phyloP scores from a whole-genome alignment of 768 basidiomycete species.

The Fibroporia radiculosa region DNA sequence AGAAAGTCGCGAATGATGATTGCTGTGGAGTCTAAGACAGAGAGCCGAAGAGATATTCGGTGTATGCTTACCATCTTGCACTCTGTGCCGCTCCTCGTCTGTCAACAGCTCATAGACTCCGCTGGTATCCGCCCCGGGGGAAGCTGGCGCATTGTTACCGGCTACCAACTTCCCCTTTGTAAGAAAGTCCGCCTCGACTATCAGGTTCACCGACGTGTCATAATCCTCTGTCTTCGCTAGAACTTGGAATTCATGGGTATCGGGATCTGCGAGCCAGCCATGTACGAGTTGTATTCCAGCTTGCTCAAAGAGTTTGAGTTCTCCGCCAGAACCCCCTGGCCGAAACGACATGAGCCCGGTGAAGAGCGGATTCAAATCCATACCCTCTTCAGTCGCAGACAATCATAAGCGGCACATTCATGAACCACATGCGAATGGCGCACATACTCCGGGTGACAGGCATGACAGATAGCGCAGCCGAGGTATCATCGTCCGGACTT shows the following conservation, averaged over 20 bases:
- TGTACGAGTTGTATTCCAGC: slow-evolving; percentile 78
- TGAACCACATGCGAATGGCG: not conserved
- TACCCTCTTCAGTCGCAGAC: slow-evolving; percentile 56
- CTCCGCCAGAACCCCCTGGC: slow-evolving; percentile 59
- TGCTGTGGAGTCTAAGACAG: slow-evolving; percentile 33
- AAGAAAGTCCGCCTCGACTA: slow-evolving; percentile 76
- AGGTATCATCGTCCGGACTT: slow-evolving; percentile 54
- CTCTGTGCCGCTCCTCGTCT: slow-evolving; percentile 49
- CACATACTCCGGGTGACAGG: slow-evolving; percentile 44
- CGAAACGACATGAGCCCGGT: slow-evolving; percentile 61
- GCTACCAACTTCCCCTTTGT: slow-evolving; percentile 54
- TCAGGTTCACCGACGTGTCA: slow-evolving; percentile 62
- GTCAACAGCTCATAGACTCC: slow-evolving; percentile 21
- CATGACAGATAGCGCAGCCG: slow-evolving; percentile 67
- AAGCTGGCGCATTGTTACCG: slow-evolving; percentile 13
- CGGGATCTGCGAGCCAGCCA: slow-evolving; percentile 80
- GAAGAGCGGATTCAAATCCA: slow-evolving; percentile 86
- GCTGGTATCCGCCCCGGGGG: slow-evolving; percentile 19
- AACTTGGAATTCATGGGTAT: slow-evolving; percentile 47
- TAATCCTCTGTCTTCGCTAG: slow-evolving; percentile 55
- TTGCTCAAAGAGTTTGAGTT: slow-evolving; percentile 79
- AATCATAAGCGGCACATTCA: not conserved
- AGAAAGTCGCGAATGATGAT: slow-evolving; percentile 62
- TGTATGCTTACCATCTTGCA: slow-evolving; percentile 54
- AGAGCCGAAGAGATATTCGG: slow-evolving; percentile 1